These are phyloP conservation scores for Cercospora sojina DNA, from an alignment of 2,329 filamentous ascomycete genomes.

Conservation along the genomic window DNA sequence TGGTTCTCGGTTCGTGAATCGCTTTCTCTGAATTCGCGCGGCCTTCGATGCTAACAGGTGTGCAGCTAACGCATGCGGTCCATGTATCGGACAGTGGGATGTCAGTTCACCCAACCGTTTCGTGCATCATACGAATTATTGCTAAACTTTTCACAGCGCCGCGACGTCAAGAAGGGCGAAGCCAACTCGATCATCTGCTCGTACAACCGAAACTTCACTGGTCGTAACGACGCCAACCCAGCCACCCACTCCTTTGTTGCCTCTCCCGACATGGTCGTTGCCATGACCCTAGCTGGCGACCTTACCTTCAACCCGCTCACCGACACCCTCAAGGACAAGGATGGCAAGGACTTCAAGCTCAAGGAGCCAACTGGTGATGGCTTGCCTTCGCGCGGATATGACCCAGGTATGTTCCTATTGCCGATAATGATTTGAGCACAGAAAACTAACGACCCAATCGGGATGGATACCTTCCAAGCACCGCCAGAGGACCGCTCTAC, in stretches of 20 bases:
- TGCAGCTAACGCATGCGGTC: conserved; percentile 1
- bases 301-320: conserved; percentile 91
- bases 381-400: conserved; percentile 79
- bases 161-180: conserved; percentile 92
- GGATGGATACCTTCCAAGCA: conserved; percentile 60
- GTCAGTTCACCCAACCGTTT: background rate
- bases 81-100: conserved; percentile 71
- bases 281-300: conserved; percentile 77
- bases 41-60: background rate
- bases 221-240: conserved; percentile 93
- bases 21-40: background rate
- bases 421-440: background rate
- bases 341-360: conserved; percentile 94
- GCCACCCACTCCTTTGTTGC: conserved; percentile 92
- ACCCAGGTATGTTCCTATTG: conserved; percentile 51
- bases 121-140: background rate
- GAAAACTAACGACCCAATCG: background rate
- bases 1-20: conserved; percentile 68
- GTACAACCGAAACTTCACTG: conserved; percentile 99
- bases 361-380: conserved; percentile 74
- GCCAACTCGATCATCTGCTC: conserved; percentile 97
- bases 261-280: conserved; percentile 85
- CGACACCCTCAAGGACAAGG: conserved; percentile 88
- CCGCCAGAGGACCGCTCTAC: conserved; percentile 74
- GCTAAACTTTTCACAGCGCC: conserved; percentile 42